A percentile compares a stretch with the other conserved stretches of the same genome.
Evolutionary conservation across 176 grass and related monocot genomes (phyloP).

Genomic region (Stipa capillata): DNA sequence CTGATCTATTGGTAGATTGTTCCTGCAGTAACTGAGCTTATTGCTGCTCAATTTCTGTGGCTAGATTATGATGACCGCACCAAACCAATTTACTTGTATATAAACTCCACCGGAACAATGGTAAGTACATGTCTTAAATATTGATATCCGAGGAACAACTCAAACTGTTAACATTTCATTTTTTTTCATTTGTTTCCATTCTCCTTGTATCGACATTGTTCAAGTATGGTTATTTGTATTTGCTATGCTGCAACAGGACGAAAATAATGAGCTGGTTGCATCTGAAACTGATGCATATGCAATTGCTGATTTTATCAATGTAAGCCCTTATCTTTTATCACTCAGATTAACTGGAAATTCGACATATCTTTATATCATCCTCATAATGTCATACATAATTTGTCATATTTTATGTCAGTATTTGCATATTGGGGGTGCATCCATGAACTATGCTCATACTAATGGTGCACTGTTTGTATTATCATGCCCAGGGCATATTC

Average conservation of each 20-base stretch:
- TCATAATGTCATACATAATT: background rate
- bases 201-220: background rate
- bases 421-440: slow-evolving; percentile 7
- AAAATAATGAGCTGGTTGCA: slow-evolving; percentile 64
- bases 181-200: background rate
- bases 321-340: slow-evolving; percentile 30
- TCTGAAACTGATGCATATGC: slow-evolving; percentile 71
- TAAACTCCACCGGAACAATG: slow-evolving; percentile 66
- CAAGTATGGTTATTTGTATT: slow-evolving; percentile 5
- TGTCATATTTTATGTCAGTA: background rate
- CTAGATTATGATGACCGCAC: slow-evolving; percentile 72
- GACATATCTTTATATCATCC: background rate
- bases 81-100: slow-evolving; percentile 88
- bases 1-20: slow-evolving; percentile 24
- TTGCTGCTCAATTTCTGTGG: slow-evolving; percentile 72
- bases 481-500: background rate
- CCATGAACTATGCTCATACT: background rate
- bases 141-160: background rate
- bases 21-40: slow-evolving; percentile 81
- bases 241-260: slow-evolving; percentile 43
- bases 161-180: background rate
- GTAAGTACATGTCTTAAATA: slow-evolving; percentile 26
- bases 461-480: background rate
- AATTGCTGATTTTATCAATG: slow-evolving; percentile 75
- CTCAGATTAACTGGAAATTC: background rate